Conservation (phyloP, 352 stramenopile species). For the Phytophthora parvispora region DNA sequence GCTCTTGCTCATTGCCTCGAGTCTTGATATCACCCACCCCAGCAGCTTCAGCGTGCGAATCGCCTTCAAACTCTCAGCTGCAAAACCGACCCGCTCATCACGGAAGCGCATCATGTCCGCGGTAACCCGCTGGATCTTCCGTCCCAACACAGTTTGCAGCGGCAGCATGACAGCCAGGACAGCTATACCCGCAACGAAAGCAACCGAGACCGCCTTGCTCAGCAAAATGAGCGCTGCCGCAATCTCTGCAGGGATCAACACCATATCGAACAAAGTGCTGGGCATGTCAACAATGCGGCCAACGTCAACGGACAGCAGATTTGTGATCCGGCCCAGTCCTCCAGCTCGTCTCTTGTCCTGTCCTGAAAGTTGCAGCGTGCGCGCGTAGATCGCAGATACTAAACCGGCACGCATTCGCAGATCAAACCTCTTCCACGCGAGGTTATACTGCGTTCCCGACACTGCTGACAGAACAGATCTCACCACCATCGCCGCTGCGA, state of each 20-base stretch:
- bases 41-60: conserved; percentile 88
- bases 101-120: conserved; percentile 81
- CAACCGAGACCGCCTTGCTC: conserved; percentile 82
- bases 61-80: conserved; percentile 70
- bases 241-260: conserved; percentile 84
- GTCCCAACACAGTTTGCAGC: conserved; percentile 82
- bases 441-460: conserved; percentile 81
- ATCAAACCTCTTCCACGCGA: conserved; percentile 86
- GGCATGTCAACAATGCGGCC: conserved; percentile 79
- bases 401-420: conserved; percentile 76
- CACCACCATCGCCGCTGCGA: conserved; percentile 61
- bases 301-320: conserved; percentile 85
- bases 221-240: conserved; percentile 79
- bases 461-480: conserved; percentile 70
- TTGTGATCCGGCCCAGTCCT: conserved; percentile 77
- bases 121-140: conserved; percentile 83
- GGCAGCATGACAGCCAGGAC: conserved; percentile 88
- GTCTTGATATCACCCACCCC: conserved; percentile 62
- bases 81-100: conserved; percentile 79
- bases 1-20: conserved; percentile 58
- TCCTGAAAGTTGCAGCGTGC: conserved; percentile 54
- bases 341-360: conserved; percentile 35
- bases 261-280: conserved; percentile 80
- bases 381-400: conserved; percentile 75
- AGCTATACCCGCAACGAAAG: conserved; percentile 84